These are phyloP conservation scores for Nectriaceae sp. DNA, from an alignment of 2,329 filamentous ascomycete genomes.

Conservation along the genomic window DNA sequence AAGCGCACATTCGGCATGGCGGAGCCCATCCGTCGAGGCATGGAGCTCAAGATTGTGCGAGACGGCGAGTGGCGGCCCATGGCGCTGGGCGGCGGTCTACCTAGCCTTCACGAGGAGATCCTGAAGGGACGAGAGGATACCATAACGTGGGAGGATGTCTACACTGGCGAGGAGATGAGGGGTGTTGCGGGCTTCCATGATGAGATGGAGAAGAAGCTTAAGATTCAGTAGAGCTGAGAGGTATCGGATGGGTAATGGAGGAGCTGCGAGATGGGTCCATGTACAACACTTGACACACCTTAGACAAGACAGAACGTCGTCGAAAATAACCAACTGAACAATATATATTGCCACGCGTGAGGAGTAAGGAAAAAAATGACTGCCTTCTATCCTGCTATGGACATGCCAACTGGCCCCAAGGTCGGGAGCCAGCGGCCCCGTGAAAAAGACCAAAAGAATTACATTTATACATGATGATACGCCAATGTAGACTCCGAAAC, in stretches of 20 bases:
- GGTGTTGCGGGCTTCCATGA: slow-evolving; percentile 76
- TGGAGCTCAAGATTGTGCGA: slow-evolving; percentile 90
- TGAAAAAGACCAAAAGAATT: slow-evolving; percentile 21
- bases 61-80: slow-evolving; percentile 79
- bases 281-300: slow-evolving; percentile 20
- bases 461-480: slow-evolving; percentile 29
- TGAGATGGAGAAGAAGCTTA: slow-evolving; percentile 91
- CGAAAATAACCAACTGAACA: not conserved
- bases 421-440: slow-evolving; percentile 13
- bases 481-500: slow-evolving; percentile 30
- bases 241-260: slow-evolving; percentile 3
- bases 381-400: slow-evolving; percentile 37
- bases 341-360: no score
- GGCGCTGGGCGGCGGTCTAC: slow-evolving; percentile 60
- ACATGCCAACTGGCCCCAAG: slow-evolving; percentile 14
- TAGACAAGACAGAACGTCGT: slow-evolving; percentile 14
- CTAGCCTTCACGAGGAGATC: slow-evolving; percentile 86
- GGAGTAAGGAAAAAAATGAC: slow-evolving; percentile 6
- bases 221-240: slow-evolving; percentile 55
- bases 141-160: slow-evolving; percentile 93
- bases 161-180: slow-evolving; percentile 74
- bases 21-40: slow-evolving; percentile 87
- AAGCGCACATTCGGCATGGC: slow-evolving; percentile 87
- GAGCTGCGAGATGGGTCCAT: slow-evolving; percentile 6
- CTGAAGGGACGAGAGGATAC: slow-evolving; percentile 75